Evolutionary conservation across 139 green algal genomes (phyloP), one percentile per base, ranked within the genome.

Genomic region (Chloropicon primus): DNA sequence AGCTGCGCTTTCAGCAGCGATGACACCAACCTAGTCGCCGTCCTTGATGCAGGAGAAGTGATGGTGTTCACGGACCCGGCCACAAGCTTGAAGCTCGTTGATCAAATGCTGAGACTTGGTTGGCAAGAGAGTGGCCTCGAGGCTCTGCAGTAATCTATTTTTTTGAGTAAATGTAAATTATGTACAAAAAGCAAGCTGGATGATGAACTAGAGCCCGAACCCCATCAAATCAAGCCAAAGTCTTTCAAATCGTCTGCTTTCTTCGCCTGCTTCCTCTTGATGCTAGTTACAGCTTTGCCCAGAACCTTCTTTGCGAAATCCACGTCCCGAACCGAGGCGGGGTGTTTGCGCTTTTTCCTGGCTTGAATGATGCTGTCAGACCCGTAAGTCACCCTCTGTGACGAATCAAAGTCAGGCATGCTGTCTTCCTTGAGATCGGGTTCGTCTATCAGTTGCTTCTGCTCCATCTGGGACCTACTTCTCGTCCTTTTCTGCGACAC

Each of bases 21-120:
- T 74, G 80, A 85, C 79, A 85, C 78, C 24, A 80, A 80, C 81
- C 74, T 85, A 27, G 24, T 85, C 2, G 53, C 72, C 22, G 84
- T 79, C 22, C 76, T 73, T 21, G 62, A 73, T 2, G 71, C 26
- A 2, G 54, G 53, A 2, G n/a, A 81, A 3, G 71, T 85, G 25
- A 54, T 77, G 25, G 53, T 85, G 22, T 84, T 81, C 79, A 84
- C 25, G 21, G 72, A 85, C 62, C 81, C 81, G 24, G 78, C 80
- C 78, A 24, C 83, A 26, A 84, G 80, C 78, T 24, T 84, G 27
- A 82, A 76, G 28, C 53, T 83, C 21, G 54, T 82, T 24, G 80
- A 84, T 23, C 71, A 84, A 1, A 84, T 84, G 80, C 79, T 84
- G 10, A 74, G 79, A 21, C 28, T 84, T 2, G 80, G 80, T 2